Percentiles rank a stretch among this genome's conserved stretches.
These are phyloP conservation scores for Datura wrightii DNA, from an alignment of 257 asterid species.

Conservation along the genomic window DNA sequence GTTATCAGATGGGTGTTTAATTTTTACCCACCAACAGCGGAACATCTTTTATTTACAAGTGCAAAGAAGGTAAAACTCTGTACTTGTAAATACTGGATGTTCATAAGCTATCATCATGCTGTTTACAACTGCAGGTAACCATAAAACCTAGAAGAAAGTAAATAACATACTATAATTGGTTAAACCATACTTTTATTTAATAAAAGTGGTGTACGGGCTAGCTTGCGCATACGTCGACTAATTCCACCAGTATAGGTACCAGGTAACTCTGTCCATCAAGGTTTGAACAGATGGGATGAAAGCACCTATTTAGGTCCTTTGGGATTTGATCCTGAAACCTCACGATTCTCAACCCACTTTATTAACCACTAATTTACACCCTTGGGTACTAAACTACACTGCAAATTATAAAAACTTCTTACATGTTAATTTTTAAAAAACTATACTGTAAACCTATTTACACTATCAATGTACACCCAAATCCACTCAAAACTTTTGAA, in stretches of 20 bases:
- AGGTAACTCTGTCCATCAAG: background rate
- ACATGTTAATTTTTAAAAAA: too few species aligned
- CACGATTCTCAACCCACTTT: background rate
- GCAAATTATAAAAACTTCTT: too few species aligned
- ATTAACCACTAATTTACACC: too few species aligned
- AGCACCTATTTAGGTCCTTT: background rate
- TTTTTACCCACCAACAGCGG: background rate
- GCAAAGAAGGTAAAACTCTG: background rate
- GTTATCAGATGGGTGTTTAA: background rate
- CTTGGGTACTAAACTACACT: too few species aligned
- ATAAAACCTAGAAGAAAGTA: conserved; percentile 10
- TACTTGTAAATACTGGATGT: background rate
- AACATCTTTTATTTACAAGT: background rate
- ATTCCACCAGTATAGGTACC: background rate
- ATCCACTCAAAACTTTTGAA: too few species aligned
- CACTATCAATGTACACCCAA: too few species aligned
- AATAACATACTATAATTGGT: conserved; percentile 22
- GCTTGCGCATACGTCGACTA: background rate
- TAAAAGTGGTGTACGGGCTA: background rate
- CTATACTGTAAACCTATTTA: too few species aligned
- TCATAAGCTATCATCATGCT: background rate
- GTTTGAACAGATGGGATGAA: background rate
- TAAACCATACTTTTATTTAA: background rate
- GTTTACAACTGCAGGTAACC: too few species aligned
- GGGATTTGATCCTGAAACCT: background rate